Conservation (phyloP, 129 eudicot genomes). For the Rutidosis leptorrhynchoides region DNA sequence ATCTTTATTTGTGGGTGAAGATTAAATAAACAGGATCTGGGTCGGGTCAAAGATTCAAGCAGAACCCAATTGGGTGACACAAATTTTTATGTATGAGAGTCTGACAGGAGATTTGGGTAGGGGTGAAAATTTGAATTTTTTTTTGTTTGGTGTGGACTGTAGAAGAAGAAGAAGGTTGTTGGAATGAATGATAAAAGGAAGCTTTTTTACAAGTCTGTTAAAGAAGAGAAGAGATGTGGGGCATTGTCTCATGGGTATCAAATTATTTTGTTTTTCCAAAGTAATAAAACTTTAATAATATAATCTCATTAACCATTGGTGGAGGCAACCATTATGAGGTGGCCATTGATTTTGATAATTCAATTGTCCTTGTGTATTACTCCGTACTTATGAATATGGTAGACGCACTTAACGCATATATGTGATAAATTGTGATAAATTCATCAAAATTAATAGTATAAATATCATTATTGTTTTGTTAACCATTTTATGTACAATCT, state of each 20-base stretch:
- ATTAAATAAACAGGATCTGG: constrained; percentile 27
- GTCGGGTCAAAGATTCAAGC: constrained; percentile 27
- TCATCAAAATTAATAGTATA: too few relatives aligned
- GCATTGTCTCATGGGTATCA: constrained; percentile 30
- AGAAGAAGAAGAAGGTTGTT: constrained; percentile 27
- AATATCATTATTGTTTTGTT: too few relatives aligned
- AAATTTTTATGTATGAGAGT: background rate
- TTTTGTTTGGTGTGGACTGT: constrained; percentile 18
- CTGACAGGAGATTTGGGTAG: constrained; percentile 36
- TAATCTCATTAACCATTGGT: background rate
- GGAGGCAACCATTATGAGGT: too few relatives aligned
- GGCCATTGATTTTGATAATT: too few relatives aligned
- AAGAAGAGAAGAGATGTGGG: constrained; percentile 34
- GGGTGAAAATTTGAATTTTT: constrained; percentile 21
- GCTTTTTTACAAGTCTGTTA: constrained; percentile 20
- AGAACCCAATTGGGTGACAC: constrained; percentile 17
- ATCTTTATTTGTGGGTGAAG: constrained; percentile 15
- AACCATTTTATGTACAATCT: background rate
- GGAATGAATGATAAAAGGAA: constrained; percentile 26
- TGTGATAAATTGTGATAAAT: too few relatives aligned
- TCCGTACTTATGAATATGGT: too few relatives aligned
- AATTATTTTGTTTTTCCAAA: constrained; percentile 23
- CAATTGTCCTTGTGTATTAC: too few relatives aligned
- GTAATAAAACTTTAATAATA: background rate
- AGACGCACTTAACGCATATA: too few relatives aligned